Base-by-base conservation (phyloP, 1,284 basidiomycete species). In the Meira nashicola region DNA sequence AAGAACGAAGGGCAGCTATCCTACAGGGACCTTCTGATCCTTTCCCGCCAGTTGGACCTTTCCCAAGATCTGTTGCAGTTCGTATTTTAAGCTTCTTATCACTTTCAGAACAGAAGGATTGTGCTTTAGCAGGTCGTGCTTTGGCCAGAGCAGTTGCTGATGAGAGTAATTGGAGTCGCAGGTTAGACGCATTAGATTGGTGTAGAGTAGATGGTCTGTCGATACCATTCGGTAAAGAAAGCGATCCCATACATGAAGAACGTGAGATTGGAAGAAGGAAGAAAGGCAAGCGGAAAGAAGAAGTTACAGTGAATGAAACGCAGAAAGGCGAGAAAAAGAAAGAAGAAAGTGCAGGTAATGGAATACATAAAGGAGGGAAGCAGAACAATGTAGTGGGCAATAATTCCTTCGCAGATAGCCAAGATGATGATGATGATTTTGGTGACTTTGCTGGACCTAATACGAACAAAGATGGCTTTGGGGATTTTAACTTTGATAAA, bases 371-470 rank as follows among this genome's bases (percentile, higher is more conserved):
- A 37, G 28, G 15, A 12, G n/a, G 28, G 28, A 23, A 47, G 54
- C n/a, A 51, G 46, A 82, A n/a, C n/a, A n/a, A n/a, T n/a, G n/a
- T n/a, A n/a, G n/a, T n/a, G n/a, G n/a, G n/a, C n/a, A n/a, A n/a
- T n/a, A n/a, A 4, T 33, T 33, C 28, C 8, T 33, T 33, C 8
- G 28, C 28, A 4, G 28, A 33, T 33, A 33, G 28, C 8, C 28
- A 33, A 6, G 84, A 81, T 41, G 80, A 78, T 40, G 72, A 90
- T 59, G 90, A 94, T 66, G 92, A 93, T 40, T 97, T 96, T 81
- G 92, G 73, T n/a, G 66, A 68, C 55, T 67, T 70, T 57, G 54
- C 60, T 11, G 28, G 60, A 55, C 41, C 39, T 19, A n/a, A 25
- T 19, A 58, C 14, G 3, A 57, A 60, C 0, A 64, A 62, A 8